phyloP scores from a whole-genome alignment of 768 basidiomycete species.

The Tylopilus subfusipes region DNA sequence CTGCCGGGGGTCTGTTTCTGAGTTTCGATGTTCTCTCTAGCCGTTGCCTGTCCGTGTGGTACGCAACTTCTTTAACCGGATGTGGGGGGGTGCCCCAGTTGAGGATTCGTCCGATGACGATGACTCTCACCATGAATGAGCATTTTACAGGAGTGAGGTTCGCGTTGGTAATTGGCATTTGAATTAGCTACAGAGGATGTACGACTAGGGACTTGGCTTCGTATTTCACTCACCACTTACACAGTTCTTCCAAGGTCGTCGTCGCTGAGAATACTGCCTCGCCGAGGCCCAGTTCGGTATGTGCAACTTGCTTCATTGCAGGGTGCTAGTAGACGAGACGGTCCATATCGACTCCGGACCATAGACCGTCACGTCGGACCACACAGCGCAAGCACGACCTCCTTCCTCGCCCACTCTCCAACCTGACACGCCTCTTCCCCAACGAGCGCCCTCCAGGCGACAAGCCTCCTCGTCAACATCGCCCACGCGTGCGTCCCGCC shows the following conservation, averaged over 20 bases:
- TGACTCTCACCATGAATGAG: not conserved
- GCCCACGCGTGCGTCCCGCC: conserved; percentile 42
- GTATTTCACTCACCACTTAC: too few species aligned
- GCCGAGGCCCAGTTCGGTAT: too few species aligned
- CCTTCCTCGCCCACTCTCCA: conserved; percentile 56
- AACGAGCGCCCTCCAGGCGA: conserved; percentile 52
- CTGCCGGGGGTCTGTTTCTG: not conserved
- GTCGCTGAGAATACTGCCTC: too few species aligned
- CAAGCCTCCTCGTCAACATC: conserved; percentile 47
- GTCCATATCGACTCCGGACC: too few species aligned
- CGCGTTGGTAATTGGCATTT: not conserved
- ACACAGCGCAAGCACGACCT: conserved; percentile 4
- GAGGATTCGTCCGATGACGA: conserved; percentile 24
- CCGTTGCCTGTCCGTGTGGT: conserved; percentile 57
- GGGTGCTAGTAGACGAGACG: too few species aligned
- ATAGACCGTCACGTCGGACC: not conserved
- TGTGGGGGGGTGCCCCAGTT: conserved; percentile 46
- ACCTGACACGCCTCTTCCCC: conserved; percentile 36
- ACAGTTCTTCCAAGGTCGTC: too few species aligned
- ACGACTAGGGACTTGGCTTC: too few species aligned
- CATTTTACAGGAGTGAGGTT: not conserved
- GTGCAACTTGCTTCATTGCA: too few species aligned
- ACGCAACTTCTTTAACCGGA: conserved; percentile 54
- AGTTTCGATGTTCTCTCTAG: conserved; percentile 30
- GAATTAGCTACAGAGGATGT: too few species aligned